phyloP scores from a whole-genome alignment of 1,284 basidiomycete species.

The Meira nashicola region DNA sequence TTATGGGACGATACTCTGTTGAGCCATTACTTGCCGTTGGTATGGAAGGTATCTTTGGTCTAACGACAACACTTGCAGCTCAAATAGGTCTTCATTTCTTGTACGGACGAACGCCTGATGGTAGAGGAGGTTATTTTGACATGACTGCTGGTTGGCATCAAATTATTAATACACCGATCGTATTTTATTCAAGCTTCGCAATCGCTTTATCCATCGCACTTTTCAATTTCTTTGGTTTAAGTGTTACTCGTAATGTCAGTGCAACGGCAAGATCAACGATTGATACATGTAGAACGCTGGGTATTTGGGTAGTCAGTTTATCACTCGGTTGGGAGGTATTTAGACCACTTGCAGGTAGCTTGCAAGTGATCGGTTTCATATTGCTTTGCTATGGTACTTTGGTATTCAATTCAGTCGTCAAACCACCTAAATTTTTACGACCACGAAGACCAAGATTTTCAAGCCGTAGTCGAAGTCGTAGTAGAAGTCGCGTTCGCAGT shows the following conservation, averaged over 20 bases:
- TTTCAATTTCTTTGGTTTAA: constrained; percentile 93
- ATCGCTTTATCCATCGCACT: constrained; percentile 65
- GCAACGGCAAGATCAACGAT: constrained; percentile 61
- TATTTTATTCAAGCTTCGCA: constrained; percentile 71
- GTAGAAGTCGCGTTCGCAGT: constrained; percentile 1
- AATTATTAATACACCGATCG: constrained; percentile 72
- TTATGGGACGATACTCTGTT: constrained; percentile 79
- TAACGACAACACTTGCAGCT: constrained; percentile 68
- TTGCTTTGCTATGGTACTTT: constrained; percentile 72
- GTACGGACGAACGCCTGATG: constrained; percentile 56
- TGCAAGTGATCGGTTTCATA: constrained; percentile 84
- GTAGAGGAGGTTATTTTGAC: constrained; percentile 79
- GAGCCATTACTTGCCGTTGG: constrained; percentile 89
- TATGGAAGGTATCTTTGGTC: constrained; percentile 87
- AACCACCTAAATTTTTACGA: constrained; percentile 24
- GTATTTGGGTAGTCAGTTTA: constrained; percentile 61
- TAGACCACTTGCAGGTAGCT: constrained; percentile 71
- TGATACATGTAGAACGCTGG: constrained; percentile 90
- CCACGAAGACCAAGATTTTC: constrained; percentile 4
- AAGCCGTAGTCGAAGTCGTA: not conserved
- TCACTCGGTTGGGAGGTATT: constrained; percentile 79
- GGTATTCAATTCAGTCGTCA: constrained; percentile 47
- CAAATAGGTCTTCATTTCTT: constrained; percentile 67
- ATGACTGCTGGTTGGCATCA: constrained; percentile 83
- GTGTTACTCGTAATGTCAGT: constrained; percentile 65